phyloP scores from a whole-genome alignment of 495 filamentous ascomycete species.

The Daldinia grandis region DNA sequence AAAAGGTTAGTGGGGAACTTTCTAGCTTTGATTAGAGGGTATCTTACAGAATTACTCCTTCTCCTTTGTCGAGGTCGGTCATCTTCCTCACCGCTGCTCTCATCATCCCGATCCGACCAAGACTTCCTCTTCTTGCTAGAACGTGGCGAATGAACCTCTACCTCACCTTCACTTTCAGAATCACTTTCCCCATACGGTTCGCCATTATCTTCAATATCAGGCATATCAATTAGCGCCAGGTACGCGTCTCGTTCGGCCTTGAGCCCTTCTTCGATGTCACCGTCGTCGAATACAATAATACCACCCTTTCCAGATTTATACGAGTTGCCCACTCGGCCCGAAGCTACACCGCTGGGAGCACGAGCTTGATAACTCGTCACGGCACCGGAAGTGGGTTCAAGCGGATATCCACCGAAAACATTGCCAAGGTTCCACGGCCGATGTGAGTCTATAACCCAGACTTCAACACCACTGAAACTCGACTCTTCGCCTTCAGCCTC shows the following conservation, averaged over 20 bases:
- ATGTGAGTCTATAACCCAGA: constrained; percentile 92
- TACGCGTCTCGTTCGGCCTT: constrained; percentile 78
- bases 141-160: constrained; percentile 41
- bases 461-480: constrained; percentile 76
- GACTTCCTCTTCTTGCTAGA: constrained; percentile 80
- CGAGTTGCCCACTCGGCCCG: constrained; percentile 71
- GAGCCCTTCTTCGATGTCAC: constrained; percentile 93
- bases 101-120: constrained; percentile 76
- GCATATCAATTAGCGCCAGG: constrained; percentile 84
- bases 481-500: constrained; percentile 66
- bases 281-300: constrained; percentile 93
- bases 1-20: constrained; percentile 43
- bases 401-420: constrained; percentile 79
- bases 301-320: constrained; percentile 83
- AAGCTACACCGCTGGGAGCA: constrained; percentile 59
- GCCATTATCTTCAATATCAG: constrained; percentile 79
- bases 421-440: constrained; percentile 95
- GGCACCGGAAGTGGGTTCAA: constrained; percentile 58
- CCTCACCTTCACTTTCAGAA: constrained; percentile 55
- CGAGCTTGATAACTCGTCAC: constrained; percentile 57
- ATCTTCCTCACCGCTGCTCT: constrained; percentile 73
- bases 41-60: constrained; percentile 81
- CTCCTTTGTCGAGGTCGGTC: constrained; percentile 78
- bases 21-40: neutral
- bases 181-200: constrained; percentile 63